phyloP scores from a whole-genome alignment of 2,329 filamentous ascomycete genomes.

The Colletotrichum kahawae region DNA sequence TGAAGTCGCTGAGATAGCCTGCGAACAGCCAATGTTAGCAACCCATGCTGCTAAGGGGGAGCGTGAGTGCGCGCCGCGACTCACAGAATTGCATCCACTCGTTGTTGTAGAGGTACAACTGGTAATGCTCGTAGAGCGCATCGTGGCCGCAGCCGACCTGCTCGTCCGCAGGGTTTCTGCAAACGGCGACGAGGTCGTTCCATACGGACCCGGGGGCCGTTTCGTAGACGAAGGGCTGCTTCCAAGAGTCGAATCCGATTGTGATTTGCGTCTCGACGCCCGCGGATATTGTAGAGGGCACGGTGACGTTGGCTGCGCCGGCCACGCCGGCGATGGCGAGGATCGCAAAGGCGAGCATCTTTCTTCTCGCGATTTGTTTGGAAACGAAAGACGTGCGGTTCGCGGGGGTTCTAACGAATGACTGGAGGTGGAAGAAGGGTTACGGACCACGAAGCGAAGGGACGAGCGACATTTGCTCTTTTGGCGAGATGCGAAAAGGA shows the following conservation, averaged over 20 bases:
- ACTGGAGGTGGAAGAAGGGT: fast-evolving
- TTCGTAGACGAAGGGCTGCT: conserved; percentile 11
- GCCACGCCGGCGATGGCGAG: neutral
- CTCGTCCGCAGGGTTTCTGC: neutral
- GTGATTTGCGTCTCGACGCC: conserved; percentile 8
- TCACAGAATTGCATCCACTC: neutral
- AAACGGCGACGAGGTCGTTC: neutral
- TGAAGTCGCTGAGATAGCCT: neutral
- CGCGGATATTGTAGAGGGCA: neutral
- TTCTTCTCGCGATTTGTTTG: neutral
- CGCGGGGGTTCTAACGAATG: neutral
- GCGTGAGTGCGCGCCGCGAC: neutral
- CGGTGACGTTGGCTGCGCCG: neutral
- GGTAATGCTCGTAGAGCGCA: conserved; percentile 1
- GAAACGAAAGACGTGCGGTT: neutral
- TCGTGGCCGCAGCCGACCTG: neutral
- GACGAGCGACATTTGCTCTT: neutral
- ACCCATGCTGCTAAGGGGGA: no score
- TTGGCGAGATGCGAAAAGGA: neutral
- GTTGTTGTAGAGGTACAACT: neutral
- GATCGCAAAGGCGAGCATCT: neutral
- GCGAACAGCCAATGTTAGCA: neutral
- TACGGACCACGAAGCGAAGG: neutral
- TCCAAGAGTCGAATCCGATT: conserved; percentile 1
- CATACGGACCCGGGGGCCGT: neutral